Evolutionary conservation across 257 asterid genomes (phyloP), one percentile per base, ranked within the genome.

Genomic region (Solanum pinnatisectum): DNA sequence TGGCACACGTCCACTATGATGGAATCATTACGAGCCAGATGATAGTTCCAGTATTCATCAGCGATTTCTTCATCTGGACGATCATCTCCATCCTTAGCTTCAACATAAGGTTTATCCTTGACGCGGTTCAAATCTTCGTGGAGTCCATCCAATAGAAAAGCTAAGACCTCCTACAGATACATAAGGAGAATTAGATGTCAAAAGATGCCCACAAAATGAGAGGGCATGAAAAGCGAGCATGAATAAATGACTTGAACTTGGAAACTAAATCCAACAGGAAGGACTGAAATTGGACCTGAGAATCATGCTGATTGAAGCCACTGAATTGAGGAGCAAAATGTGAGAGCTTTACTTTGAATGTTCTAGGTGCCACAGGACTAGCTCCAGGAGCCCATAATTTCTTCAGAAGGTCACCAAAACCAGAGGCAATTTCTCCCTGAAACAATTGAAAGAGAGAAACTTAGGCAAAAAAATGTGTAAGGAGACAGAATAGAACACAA

Each of bases 51-150:
- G 90, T 94, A 95, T 84, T 97, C 99, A 91, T 94, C 98, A 52
- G 99, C 98, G 67, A 97, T 94, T 92, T 94, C 96, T 88, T 94
- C 95, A 90, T 97, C 99, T 77, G 98, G 95, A 36, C 98, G 96
- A 88, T 90, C 95, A 90, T 94, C 95, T 46, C 94, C 95, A 88
- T 96, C 99, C 91, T 97, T 95, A 72, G 95, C 94, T 92, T 96
- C 98, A 87, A 94, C 95, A 87, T 96, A 97, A 30, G 98, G 99
- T 91, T 96, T 96, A 94, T 92, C 91, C 89, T 93, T 96, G 90
- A 97, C 99, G 87, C 98, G 98, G 92, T 97, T 97, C 93, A 97
- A 87, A 94, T 97, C 99, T 93, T 97, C 99, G 63, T 97, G 99
- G 78, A 97, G 99, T 87, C 99, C 99, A 87, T 97, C 99, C 91